These are phyloP conservation scores for Leccinum aurantiacum DNA, from an alignment of 768 basidiomycete genomes.

Conservation along the genomic window DNA sequence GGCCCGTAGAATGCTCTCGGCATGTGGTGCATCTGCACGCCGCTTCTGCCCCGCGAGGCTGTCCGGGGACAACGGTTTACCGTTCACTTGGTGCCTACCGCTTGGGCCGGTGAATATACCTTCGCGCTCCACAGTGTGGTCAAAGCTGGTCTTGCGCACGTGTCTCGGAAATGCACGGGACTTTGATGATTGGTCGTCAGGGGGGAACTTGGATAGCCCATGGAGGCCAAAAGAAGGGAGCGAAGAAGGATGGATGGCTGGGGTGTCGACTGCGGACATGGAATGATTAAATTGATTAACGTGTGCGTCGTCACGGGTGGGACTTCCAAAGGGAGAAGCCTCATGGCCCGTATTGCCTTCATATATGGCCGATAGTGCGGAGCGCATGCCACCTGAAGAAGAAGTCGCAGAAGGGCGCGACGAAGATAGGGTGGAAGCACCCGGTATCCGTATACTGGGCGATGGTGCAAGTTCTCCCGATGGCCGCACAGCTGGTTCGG, in stretches of 20 bases:
- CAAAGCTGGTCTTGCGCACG: constrained; percentile 93
- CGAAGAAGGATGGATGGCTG: constrained; percentile 65
- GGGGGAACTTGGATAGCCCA: constrained; percentile 43
- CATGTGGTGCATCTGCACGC: constrained; percentile 77
- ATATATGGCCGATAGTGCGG: constrained; percentile 48
- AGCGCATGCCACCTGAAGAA: constrained; percentile 36
- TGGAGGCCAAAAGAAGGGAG: constrained; percentile 71
- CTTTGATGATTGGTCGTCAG: constrained; percentile 36
- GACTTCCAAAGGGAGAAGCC: constrained; percentile 39
- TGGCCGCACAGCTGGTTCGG: constrained; percentile 27
- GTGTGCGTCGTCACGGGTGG: constrained; percentile 29
- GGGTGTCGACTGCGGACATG: constrained; percentile 44
- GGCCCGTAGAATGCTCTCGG: constrained; percentile 75
- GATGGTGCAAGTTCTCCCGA: constrained; percentile 27
- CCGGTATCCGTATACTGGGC: constrained; percentile 39
- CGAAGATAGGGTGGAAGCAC: constrained; percentile 42
- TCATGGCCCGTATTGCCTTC: constrained; percentile 42
- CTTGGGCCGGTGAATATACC: constrained; percentile 56
- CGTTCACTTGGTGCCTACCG: constrained; percentile 80
- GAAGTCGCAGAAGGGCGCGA: constrained; percentile 50
- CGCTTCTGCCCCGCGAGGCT: constrained; percentile 72
- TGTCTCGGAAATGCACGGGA: constrained; percentile 73
- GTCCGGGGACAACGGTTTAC: constrained; percentile 66
- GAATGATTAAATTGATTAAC: constrained; percentile 39
- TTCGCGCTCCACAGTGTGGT: constrained; percentile 81